phyloP scores from a whole-genome alignment of 305 asterid species.

The Fraxinus sp. region DNA sequence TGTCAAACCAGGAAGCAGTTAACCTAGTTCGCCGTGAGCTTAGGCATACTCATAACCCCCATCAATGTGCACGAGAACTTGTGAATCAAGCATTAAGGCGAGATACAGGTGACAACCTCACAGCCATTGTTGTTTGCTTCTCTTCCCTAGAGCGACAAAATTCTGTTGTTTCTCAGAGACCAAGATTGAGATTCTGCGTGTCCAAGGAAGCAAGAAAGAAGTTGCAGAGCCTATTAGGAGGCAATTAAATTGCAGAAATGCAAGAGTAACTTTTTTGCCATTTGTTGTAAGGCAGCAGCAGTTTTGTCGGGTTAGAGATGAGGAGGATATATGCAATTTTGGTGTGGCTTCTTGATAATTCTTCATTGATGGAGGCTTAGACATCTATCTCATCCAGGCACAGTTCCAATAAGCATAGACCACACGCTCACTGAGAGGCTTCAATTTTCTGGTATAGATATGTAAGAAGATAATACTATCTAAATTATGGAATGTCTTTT shows the following conservation, averaged over 20 bases:
- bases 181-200: constrained; percentile 46
- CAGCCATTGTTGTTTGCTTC: constrained; percentile 59
- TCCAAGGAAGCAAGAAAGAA: constrained; percentile 49
- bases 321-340: background rate
- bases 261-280: constrained; percentile 14
- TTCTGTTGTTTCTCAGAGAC: constrained; percentile 28
- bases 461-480: background rate
- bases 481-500: background rate
- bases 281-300: constrained; percentile 27
- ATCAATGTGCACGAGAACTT: constrained; percentile 47
- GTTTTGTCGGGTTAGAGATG: background rate
- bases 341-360: constrained; percentile 22
- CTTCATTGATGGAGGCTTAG: constrained; percentile 22
- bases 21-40: constrained; percentile 44
- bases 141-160: constrained; percentile 29
- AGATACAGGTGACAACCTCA: constrained; percentile 49
- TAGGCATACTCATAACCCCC: constrained; percentile 38
- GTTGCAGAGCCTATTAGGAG: constrained; percentile 42
- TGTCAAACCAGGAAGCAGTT: constrained; percentile 62
- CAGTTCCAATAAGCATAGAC: background rate
- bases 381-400: background rate
- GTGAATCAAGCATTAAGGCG: constrained; percentile 37
- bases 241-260: constrained; percentile 23
- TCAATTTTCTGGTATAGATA: background rate
- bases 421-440: background rate